Evolutionary conservation across 2,329 filamentous ascomycete species (phyloP), one percentile per base, ranked within the genome.

Genomic region (Neurospora crassa): DNA sequence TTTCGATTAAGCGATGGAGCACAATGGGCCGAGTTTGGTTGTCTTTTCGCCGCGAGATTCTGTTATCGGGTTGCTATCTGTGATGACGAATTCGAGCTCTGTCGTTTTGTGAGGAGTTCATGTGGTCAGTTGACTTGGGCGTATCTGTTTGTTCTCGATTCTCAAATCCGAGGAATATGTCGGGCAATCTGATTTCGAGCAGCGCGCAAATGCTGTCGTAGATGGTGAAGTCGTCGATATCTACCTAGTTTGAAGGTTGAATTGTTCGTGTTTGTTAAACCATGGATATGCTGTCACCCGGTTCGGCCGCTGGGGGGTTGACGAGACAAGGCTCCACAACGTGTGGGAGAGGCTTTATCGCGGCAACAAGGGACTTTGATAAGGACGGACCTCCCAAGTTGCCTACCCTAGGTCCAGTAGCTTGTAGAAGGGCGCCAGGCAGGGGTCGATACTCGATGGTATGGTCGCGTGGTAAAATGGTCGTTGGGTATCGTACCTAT

Each of bases 181-280:
- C 14, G 47, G 24, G 7, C 20, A 59, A 59, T 16, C 3, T 59
- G 24, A 34, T 29, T 5, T 12, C 8, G 45, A 14, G n/a, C 20
- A 63, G 24, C 53, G 69, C 18, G 53, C 6, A 40, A 14, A 74
- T 34, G 67, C 72, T 72, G 45, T 69, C 59, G 69, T 43, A 72
- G 68, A 71, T 70, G 68, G 71, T 74, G 72, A 74, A 59, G 10
- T 34, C 14, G 53, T 18, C 7, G 24, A 34, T 68, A 71, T 67
- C 20, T 68, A 71, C 59, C 20, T 67, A 43, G 42, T 14, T 68
- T 72, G 34, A 68, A 42, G 41, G 45, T 40, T 18, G 37, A 53
- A 40, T 34, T 53, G 45, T 53, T 53, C 20, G 20, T 53, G 45
- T 53, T 5, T 11, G 45, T 34, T 34, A 34, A 59, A 34, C 34